phyloP scores from a whole-genome alignment of 2,329 filamentous ascomycete genomes.

The Bipolaris victoriae region DNA sequence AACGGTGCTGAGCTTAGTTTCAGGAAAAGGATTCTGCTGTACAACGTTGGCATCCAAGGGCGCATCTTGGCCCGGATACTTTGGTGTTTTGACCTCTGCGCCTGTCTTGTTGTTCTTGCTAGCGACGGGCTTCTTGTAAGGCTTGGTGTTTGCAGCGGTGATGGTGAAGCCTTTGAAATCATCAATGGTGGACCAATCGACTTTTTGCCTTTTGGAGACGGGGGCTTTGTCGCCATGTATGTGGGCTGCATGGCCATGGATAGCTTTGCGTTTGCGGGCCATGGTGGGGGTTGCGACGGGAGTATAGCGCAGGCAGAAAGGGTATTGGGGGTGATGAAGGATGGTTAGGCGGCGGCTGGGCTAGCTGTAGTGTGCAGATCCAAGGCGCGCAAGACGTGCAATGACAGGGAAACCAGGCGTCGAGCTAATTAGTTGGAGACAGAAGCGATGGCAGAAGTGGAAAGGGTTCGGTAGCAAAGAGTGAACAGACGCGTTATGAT shows the following conservation, averaged over 20 bases:
- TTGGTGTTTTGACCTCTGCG: not conserved
- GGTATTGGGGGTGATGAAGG: not conserved
- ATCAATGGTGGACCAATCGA: conserved; percentile 26
- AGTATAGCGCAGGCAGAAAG: not conserved
- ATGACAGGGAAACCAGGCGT: not conserved
- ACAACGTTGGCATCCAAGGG: conserved; percentile 16
- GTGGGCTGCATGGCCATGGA: not conserved
- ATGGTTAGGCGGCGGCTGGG: not conserved
- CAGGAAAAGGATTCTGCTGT: conserved; percentile 28
- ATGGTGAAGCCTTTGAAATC: conserved; percentile 26
- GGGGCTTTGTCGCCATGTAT: not conserved
- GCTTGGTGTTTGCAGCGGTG: conserved; percentile 6
- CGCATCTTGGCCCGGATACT: conserved; percentile 9
- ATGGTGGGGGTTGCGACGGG: conserved; percentile 1
- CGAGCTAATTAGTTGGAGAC: not conserved
- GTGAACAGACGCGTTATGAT: conserved; percentile 7
- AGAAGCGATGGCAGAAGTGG: not conserved
- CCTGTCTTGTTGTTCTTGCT: conserved; percentile 13
- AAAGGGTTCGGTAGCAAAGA: not conserved
- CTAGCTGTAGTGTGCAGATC: not conserved
- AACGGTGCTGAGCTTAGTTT: conserved; percentile 18
- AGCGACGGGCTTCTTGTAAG: conserved; percentile 1
- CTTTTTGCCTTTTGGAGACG: conserved; percentile 14
- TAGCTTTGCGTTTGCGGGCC: conserved; percentile 13
- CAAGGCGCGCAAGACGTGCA: not conserved